A percentile compares a stretch with the other conserved stretches of the same genome.
phyloP scores from a whole-genome alignment of 345 rosid species.

The Euphorbia pulcherrima region DNA sequence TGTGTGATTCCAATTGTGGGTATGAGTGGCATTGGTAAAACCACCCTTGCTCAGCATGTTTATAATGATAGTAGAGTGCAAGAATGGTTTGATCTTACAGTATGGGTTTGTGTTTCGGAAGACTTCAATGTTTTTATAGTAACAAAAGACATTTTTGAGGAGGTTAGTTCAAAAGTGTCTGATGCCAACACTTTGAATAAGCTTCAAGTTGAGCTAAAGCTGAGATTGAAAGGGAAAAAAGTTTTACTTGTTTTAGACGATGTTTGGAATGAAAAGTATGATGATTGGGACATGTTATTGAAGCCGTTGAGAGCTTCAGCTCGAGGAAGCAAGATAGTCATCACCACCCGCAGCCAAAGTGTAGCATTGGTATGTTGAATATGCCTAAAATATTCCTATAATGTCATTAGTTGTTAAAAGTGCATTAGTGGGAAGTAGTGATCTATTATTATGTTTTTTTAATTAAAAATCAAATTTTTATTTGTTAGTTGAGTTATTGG shows the following conservation, averaged over 20 bases:
- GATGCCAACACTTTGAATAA: neutral
- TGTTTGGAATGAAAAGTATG: conserved; percentile 10
- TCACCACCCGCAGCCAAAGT: conserved; percentile 1
- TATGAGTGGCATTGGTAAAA: conserved; percentile 14
- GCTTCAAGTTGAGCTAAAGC: neutral
- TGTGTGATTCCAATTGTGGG: conserved; percentile 12
- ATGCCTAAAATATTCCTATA: too few species aligned
- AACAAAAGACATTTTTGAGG: conserved; percentile 10
- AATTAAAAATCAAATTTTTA: too few species aligned
- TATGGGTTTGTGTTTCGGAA: conserved; percentile 7
- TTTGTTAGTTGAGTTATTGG: too few species aligned
- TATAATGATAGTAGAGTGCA: conserved; percentile 2
- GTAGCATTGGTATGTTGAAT: conserved; percentile 2
- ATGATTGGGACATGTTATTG: neutral
- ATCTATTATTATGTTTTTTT: too few species aligned
- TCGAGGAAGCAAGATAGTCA: conserved; percentile 6
- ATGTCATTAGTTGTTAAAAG: too few species aligned
- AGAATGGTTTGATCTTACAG: conserved; percentile 7
- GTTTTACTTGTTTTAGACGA: conserved; percentile 9
- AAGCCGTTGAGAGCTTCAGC: neutral
- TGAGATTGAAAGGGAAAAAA: neutral
- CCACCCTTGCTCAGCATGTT: conserved; percentile 14
- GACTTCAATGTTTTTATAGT: conserved; percentile 3
- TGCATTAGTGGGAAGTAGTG: too few species aligned
- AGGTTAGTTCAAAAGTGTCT: neutral